A percentile compares a stretch with the other conserved stretches of the same genome.
Conservation (phyloP, 768 basidiomycete species). For the Cyathus striatus region DNA sequence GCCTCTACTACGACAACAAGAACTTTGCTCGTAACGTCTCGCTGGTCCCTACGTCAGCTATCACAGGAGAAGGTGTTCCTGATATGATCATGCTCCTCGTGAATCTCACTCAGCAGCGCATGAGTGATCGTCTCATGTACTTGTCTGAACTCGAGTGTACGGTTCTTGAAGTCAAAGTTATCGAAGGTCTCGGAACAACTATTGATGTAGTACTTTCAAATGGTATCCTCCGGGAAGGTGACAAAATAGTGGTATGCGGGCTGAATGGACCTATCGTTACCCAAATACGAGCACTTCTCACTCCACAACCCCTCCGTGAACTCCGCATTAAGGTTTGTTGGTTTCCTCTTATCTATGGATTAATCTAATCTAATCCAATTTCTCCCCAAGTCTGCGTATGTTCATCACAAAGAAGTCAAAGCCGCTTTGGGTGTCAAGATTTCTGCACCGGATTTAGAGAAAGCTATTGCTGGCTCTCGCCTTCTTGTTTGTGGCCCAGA, state of each 20-base stretch:
- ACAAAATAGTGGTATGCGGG: constrained; percentile 94
- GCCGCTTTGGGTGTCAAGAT: constrained; percentile 97
- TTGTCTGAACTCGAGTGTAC: constrained; percentile 96
- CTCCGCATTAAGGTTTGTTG: constrained; percentile 82
- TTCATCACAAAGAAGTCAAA: constrained; percentile 96
- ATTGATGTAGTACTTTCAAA: constrained; percentile 97
- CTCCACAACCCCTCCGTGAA: constrained; percentile 94
- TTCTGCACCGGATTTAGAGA: constrained; percentile 91
- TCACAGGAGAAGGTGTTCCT: constrained; percentile 97
- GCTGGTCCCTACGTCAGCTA: constrained; percentile 94
- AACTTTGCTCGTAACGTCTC: constrained; percentile 92
- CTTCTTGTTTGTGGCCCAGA: constrained; percentile 90
- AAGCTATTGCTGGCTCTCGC: constrained; percentile 95
- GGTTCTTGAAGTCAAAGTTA: constrained; percentile 96
- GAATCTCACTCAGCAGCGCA: constrained; percentile 95
- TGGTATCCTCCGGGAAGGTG: constrained; percentile 86
- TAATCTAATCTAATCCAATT: constrained; percentile 4
- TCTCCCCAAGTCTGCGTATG: constrained; percentile 74
- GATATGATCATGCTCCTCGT: constrained; percentile 99
- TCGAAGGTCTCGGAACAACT: constrained; percentile 96
- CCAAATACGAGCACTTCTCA: constrained; percentile 88
- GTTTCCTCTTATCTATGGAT: constrained; percentile 3
- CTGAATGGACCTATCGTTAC: constrained; percentile 97
- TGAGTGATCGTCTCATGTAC: constrained; percentile 98
- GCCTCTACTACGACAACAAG: constrained; percentile 97